A percentile compares a stretch with the other conserved stretches of the same genome.
phyloP scores from a whole-genome alignment of 352 stramenopile genomes.

The Pythium sukuiense region DNA sequence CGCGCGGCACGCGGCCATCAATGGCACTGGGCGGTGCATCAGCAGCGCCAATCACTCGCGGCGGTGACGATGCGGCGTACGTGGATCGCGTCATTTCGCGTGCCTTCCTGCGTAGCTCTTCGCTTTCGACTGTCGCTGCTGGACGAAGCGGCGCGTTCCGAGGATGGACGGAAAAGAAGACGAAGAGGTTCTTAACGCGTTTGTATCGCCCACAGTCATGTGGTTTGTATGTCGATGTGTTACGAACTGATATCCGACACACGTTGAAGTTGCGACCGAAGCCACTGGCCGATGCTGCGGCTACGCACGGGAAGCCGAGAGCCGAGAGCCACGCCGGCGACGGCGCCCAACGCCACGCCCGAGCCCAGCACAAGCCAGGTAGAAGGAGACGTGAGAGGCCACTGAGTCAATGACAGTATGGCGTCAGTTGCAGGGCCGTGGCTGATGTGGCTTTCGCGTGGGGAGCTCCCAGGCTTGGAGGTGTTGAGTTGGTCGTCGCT shows the following conservation, averaged over 20 bases:
- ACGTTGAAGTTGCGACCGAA: conserved; percentile 22
- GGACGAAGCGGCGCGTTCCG: conserved; percentile 17
- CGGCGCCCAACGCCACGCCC: conserved; percentile 17
- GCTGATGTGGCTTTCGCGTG: background rate
- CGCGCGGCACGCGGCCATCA: conserved; percentile 4
- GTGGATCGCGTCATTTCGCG: conserved; percentile 17
- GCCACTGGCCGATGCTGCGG: conserved; percentile 1
- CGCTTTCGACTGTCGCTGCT: background rate
- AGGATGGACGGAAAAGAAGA: conserved; percentile 8
- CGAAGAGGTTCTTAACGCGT: conserved; percentile 20
- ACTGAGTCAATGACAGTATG: background rate
- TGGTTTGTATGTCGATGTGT: background rate
- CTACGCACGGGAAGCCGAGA: conserved; percentile 10
- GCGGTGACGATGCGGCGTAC: conserved; percentile 24
- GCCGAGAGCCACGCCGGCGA: conserved; percentile 2
- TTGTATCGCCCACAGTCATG: conserved; percentile 6
- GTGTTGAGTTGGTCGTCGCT: conserved; percentile 4
- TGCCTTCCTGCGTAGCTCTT: background rate
- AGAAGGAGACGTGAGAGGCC: conserved; percentile 3
- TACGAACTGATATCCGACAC: conserved; percentile 5
- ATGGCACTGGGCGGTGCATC: background rate
- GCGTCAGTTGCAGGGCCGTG: background rate
- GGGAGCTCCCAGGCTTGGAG: background rate
- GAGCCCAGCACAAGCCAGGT: conserved; percentile 23
- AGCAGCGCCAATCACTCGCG: conserved; percentile 18